Conservation (phyloP, 2,329 filamentous ascomycete genomes). For the Neurospora crassa region DNA sequence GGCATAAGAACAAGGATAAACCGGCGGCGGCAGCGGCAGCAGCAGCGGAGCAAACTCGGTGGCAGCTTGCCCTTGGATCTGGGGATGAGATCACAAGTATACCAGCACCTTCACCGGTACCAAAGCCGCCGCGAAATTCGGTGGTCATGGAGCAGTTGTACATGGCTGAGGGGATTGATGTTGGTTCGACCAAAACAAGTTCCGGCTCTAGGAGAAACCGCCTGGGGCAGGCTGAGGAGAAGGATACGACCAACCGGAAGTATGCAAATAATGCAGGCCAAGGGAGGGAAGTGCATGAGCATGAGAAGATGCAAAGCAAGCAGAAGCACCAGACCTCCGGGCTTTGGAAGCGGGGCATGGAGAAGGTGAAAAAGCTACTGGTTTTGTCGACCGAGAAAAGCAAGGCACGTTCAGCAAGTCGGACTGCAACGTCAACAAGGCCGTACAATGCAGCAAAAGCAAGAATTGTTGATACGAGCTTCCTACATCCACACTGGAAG, state of each 20-base stretch:
- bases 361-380: not conserved
- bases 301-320: not conserved
- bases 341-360: not conserved
- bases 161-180: not conserved
- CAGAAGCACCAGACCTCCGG: not conserved
- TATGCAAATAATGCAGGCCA: not conserved
- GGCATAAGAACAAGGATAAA: not conserved
- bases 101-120: not conserved
- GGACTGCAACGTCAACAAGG: not conserved
- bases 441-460: not conserved
- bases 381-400: not conserved
- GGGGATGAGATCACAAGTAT: not conserved
- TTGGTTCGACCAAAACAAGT: not conserved
- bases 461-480: not conserved
- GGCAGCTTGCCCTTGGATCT: not conserved
- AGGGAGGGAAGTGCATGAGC: not conserved
- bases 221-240: not conserved
- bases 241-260: not conserved
- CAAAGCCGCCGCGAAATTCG: not conserved
- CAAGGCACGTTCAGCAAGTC: not conserved
- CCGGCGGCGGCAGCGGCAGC: not conserved
- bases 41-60: not conserved
- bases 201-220: not conserved
- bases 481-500: not conserved
- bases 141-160: not conserved